Base-by-base conservation (phyloP, 345 rosid genomes). In the Capsella bursapastoris region DNA sequence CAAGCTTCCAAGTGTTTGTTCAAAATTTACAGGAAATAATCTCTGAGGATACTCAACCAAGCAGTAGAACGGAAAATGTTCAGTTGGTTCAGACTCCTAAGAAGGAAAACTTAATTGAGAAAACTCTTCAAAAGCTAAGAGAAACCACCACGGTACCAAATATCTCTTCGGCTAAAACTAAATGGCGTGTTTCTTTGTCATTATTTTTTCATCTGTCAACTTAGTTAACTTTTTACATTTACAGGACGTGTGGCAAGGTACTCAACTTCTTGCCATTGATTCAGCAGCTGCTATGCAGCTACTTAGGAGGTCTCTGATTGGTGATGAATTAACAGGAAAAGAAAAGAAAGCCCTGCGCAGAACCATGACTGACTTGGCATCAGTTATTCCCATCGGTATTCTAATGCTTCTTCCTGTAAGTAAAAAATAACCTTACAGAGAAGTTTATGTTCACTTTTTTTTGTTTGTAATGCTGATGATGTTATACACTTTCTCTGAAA, bases 391-490 rank as follows among this genome's bases (percentile, higher is more conserved):
- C 38, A 92, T 95, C 57, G 92, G 99, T 27, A 53, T 95, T 65
- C 81, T 95, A 68, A 95, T 95, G 99, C 97, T 95, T 83, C 97
- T 95, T 79, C 97, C 99, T 37, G 97, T 95, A 85, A 92, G 97
- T 89, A 16, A 27, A 57, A 51, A 41, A 14, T 27, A 71, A 35
- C 77, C 72, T 37, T 41, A 14, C n/a, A 29, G 31, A 50, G 12
- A 49, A 63, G 43, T 37, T 68, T 11, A 32, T 57, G 3, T 41
- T 58, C 62, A 47, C 63, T 18, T 14, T 8, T 22, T 66, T 51
- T 14, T 16, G 18, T 68, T 51, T 14, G 8, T 15, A 60, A 53
- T 34, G 15, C 31, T 47, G 72, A 58, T 66, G 41, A 10, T 59
- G 12, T 41, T 14, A 43, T 8, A 52, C 29, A 62, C 27, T 62